Percentiles rank a stretch among this genome's conserved stretches.
These are phyloP conservation scores for Coemansia sp. DNA, from an alignment of 192 early-diverging fungal species.

Conservation along the genomic window DNA sequence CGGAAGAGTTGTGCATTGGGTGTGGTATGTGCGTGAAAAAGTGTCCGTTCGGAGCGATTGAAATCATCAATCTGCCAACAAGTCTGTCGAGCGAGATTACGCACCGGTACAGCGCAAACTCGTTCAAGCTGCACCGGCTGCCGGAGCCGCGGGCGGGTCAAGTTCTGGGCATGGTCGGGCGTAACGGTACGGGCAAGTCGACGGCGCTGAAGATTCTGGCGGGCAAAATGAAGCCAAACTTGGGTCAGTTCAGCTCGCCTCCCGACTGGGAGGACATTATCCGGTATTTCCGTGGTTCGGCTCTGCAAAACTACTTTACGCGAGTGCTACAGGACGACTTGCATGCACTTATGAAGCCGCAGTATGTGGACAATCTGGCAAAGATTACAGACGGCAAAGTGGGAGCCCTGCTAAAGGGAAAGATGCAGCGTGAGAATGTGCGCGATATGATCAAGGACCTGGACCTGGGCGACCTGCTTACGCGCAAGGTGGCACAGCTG, in stretches of 20 bases:
- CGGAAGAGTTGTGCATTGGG: constrained; percentile 95
- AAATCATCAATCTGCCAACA: constrained; percentile 95
- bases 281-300: constrained; percentile 93
- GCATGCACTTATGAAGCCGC: constrained; percentile 92
- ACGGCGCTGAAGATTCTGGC: constrained; percentile 93
- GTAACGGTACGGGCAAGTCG: constrained; percentile 95
- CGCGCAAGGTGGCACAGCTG: constrained; percentile 78
- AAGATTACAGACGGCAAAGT: constrained; percentile 79
- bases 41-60: constrained; percentile 96
- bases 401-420: constrained; percentile 64
- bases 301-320: constrained; percentile 98
- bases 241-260: constrained; percentile 78
- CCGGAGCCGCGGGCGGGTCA: constrained; percentile 95
- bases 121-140: constrained; percentile 96
- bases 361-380: constrained; percentile 91
- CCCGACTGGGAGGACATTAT: constrained; percentile 97
- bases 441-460: constrained; percentile 66
- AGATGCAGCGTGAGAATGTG: constrained; percentile 71
- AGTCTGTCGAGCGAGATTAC: constrained; percentile 93
- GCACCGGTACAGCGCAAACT: constrained; percentile 93
- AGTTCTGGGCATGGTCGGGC: constrained; percentile 94
- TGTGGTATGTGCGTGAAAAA: constrained; percentile 98
- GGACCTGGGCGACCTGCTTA: constrained; percentile 80
- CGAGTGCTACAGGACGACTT: constrained; percentile 96
- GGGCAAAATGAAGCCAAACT: constrained; percentile 93